phyloP scores from a whole-genome alignment of 106 monocot species.

The Vanilla planifolia region DNA sequence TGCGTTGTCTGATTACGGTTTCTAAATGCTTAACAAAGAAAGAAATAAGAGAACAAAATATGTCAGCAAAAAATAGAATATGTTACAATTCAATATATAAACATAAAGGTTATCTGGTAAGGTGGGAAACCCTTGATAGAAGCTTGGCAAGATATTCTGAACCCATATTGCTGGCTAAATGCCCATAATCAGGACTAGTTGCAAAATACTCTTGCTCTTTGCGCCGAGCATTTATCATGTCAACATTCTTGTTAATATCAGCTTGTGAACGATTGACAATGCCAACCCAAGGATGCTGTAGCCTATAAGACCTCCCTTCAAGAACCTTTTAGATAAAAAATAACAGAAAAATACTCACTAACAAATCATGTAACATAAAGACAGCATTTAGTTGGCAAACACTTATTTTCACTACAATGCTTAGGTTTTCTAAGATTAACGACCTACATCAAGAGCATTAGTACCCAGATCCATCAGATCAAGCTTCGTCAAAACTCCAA shows the following conservation, averaged over 20 bases:
- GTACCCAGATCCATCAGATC: conserved; percentile 99
- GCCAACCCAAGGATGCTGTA: conserved; percentile 99
- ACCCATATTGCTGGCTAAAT: conserved; percentile 95
- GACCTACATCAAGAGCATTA: conserved; percentile 91
- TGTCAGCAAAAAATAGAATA: not conserved
- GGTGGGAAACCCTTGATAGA: conserved; percentile 59
- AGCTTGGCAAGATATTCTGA: conserved; percentile 97
- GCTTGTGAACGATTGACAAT: conserved; percentile 98
- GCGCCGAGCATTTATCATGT: conserved; percentile 90
- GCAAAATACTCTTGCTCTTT: conserved; percentile 90
- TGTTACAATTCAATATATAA: not conserved
- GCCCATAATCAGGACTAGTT: conserved; percentile 92
- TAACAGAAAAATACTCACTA: too few species aligned
- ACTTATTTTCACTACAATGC: too few species aligned
- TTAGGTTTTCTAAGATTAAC: too few species aligned
- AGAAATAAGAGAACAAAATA: conserved; percentile 2
- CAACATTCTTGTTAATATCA: conserved; percentile 96
- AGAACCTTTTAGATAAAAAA: conserved; percentile 59
- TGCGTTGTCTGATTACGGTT: conserved; percentile 69
- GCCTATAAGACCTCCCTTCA: conserved; percentile 87
- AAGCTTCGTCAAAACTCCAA: conserved; percentile 98
- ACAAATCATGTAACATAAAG: too few species aligned
- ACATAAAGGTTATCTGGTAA: not conserved
- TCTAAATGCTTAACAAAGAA: conserved; percentile 96
- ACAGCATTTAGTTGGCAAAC: too few species aligned